Percentiles rank a stretch among this genome's conserved stretches.
These are phyloP conservation scores for Aspergillus hiratsukae DNA, from an alignment of 2,329 filamentous ascomycete species.

Conservation along the genomic window DNA sequence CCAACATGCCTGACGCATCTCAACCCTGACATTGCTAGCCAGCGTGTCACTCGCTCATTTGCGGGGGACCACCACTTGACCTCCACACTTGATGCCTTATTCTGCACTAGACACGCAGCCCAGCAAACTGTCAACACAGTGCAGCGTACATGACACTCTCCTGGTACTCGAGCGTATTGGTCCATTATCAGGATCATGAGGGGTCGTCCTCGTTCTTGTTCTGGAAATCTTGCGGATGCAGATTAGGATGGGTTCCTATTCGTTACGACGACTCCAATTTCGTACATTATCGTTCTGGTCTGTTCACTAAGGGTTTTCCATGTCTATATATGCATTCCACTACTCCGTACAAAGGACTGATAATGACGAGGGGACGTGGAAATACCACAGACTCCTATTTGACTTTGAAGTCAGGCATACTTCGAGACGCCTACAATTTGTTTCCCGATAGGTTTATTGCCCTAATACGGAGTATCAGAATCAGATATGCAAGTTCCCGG, in stretches of 20 bases:
- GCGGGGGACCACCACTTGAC: neutral
- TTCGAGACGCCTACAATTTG: neutral
- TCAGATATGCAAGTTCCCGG: neutral
- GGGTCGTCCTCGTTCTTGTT: neutral
- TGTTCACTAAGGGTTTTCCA: neutral
- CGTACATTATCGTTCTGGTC: neutral
- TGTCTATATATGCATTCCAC: neutral
- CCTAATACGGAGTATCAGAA: neutral
- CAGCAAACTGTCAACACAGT: neutral
- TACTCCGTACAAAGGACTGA: neutral
- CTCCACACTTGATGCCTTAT: neutral
- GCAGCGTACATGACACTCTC: neutral
- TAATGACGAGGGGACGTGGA: neutral
- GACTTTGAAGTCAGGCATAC: neutral
- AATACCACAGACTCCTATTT: neutral
- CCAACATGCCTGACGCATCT: neutral
- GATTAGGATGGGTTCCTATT: neutral
- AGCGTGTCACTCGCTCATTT: conserved; percentile 17
- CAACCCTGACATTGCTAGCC: neutral
- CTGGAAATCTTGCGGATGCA: neutral
- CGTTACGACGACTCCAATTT: neutral
- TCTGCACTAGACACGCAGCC: neutral
- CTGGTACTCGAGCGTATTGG: neutral
- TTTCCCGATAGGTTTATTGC: neutral
- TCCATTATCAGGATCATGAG: neutral